These are phyloP conservation scores for Jimgerdemannia lactiflua DNA, from an alignment of 192 early-diverging fungal genomes.

Conservation along the genomic window DNA sequence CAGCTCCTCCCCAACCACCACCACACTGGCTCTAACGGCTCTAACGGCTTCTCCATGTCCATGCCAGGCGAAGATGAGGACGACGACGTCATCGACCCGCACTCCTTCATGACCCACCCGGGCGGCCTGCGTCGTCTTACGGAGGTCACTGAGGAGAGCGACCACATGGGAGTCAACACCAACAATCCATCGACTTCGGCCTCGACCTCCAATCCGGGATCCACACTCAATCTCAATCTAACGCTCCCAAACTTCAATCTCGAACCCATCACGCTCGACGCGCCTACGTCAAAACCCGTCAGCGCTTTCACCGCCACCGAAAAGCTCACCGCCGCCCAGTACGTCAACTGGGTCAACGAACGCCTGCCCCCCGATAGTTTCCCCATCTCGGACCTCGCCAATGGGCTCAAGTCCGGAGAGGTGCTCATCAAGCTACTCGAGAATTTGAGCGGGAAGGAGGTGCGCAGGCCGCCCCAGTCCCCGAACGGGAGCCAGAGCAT, in stretches of 20 bases:
- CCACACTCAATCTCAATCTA: too few species aligned
- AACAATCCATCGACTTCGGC: too few species aligned
- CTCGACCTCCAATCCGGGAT: too few species aligned
- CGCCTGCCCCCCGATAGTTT: constrained; percentile 29
- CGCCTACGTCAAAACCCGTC: not conserved
- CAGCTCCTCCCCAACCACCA: not conserved
- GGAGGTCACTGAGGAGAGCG: not conserved
- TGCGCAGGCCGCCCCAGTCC: constrained; percentile 41
- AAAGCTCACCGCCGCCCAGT: constrained; percentile 31
- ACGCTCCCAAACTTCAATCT: too few species aligned
- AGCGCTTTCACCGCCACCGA: not conserved
- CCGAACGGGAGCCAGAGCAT: constrained; percentile 42
- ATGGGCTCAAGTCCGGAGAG: constrained; percentile 45
- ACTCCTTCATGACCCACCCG: constrained; percentile 1
- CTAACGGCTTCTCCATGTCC: not conserved
- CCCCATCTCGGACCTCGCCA: constrained; percentile 37
- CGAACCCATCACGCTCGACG: too few species aligned
- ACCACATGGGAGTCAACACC: not conserved
- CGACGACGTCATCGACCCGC: constrained; percentile 15
- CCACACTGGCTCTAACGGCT: not conserved
- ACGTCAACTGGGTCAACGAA: constrained; percentile 47
- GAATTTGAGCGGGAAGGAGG: constrained; percentile 40
- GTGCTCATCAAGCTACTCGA: constrained; percentile 46
- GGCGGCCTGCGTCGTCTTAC: constrained; percentile 1
- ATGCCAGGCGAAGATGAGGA: constrained; percentile 9